Percentiles rank a stretch among this genome's conserved stretches.
Conservation (phyloP, 2,329 filamentous ascomycete species). For the Fusarium tuaranense region DNA sequence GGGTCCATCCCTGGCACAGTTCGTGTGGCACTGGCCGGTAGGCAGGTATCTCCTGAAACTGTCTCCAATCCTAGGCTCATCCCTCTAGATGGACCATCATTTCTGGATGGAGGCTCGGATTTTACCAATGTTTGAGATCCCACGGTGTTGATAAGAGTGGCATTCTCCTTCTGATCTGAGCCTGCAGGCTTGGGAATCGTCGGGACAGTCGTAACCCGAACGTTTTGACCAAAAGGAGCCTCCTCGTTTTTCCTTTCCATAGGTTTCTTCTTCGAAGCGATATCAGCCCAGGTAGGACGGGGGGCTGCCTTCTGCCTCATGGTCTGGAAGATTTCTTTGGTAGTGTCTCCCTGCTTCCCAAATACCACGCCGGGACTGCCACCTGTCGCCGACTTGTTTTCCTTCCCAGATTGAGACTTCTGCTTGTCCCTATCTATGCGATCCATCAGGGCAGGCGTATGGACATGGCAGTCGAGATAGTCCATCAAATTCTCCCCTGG, state of each 20-base stretch:
- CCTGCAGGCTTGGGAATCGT: not conserved
- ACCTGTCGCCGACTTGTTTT: not conserved
- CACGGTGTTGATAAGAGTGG: no score
- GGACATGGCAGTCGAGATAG: constrained; percentile 13
- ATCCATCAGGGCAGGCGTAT: constrained; percentile 31
- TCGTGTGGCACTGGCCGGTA: not conserved
- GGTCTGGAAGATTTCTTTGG: constrained; percentile 28
- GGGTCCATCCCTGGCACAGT: constrained; percentile 22
- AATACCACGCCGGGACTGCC: constrained; percentile 21
- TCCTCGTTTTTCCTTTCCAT: constrained; percentile 4
- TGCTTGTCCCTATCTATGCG: no score
- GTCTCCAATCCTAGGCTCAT: not conserved
- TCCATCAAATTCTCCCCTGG: constrained; percentile 30
- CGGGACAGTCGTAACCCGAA: constrained; percentile 5
- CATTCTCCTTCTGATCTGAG: not conserved
- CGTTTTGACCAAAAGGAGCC: constrained; percentile 18
- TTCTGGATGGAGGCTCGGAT: no score
- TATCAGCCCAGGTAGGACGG: constrained; percentile 14
- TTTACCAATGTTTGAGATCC: not conserved
- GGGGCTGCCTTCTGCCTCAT: constrained; percentile 39
- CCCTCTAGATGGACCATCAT: not conserved
- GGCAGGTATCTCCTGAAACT: not conserved
- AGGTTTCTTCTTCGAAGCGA: constrained; percentile 9
- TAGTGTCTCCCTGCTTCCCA: constrained; percentile 7
- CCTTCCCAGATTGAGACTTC: not conserved